Evolutionary conservation across 2,329 filamentous ascomycete genomes (phyloP).

Genomic region (Furcasterigmium sp.): DNA sequence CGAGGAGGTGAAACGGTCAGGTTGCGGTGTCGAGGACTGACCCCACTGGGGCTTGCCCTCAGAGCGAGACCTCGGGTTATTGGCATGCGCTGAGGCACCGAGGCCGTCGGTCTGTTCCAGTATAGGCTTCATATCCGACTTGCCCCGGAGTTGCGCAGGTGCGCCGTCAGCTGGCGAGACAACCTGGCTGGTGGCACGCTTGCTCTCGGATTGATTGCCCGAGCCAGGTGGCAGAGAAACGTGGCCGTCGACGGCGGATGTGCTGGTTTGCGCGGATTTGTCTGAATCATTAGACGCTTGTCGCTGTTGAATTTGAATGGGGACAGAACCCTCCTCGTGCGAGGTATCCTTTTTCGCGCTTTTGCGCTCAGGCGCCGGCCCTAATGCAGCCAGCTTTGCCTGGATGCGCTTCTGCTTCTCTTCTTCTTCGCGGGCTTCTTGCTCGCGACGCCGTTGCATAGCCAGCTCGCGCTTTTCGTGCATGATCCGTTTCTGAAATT

Average conservation of each 20-base stretch:
- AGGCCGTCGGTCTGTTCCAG: background rate
- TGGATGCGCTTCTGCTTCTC: constrained; percentile 65
- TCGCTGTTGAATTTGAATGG: constrained; percentile 16
- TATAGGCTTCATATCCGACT: background rate
- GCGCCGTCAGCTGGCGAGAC: background rate
- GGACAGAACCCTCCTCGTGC: constrained; percentile 33
- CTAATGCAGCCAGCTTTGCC: constrained; percentile 66
- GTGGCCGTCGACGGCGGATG: background rate
- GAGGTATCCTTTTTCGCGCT: constrained; percentile 47
- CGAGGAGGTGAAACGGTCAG: constrained; percentile 42
- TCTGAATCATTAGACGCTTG: constrained; percentile 9
- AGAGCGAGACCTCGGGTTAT: background rate
- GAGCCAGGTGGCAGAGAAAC: background rate
- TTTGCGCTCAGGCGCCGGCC: constrained; percentile 57
- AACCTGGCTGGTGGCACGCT: background rate
- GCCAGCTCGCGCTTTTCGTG: constrained; percentile 64
- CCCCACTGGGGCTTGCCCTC: constrained; percentile 16
- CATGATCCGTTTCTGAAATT: constrained; percentile 68
- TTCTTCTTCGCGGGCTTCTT: constrained; percentile 69
- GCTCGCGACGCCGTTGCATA: constrained; percentile 60
- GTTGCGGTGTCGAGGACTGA: constrained; percentile 19
- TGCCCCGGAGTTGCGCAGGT: background rate
- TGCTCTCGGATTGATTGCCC: background rate
- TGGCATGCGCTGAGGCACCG: background rate
- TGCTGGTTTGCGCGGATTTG: constrained; percentile 2